Evolutionary conservation across 768 basidiomycete species (phyloP).

Genomic region (Cystobasidiopsis lactophilus): DNA sequence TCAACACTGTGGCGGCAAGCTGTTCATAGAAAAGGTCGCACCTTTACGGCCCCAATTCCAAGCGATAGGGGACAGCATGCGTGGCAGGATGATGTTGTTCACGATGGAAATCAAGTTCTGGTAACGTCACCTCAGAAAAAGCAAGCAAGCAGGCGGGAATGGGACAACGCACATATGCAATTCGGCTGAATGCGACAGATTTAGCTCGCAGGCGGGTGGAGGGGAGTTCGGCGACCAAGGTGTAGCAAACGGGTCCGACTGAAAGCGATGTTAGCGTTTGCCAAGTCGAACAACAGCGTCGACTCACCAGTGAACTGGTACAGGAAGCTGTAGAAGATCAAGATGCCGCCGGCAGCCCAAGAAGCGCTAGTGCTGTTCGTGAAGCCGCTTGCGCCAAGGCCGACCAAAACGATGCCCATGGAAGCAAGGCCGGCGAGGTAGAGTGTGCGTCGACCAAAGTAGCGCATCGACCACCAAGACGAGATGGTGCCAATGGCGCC

Average conservation of each 20-base stretch:
- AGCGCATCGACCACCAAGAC: conserved; percentile 22
- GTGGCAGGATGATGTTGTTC: conserved; percentile 14
- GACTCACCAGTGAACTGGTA: conserved; percentile 16
- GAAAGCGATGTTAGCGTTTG: no score
- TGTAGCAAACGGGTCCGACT: conserved; percentile 24
- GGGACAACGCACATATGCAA: no score
- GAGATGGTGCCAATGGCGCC: conserved; percentile 23
- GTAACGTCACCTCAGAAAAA: no score
- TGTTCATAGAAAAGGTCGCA: neutral
- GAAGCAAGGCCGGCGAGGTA: conserved; percentile 23
- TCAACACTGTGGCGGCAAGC: conserved; percentile 5
- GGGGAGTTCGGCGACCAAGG: conserved; percentile 22
- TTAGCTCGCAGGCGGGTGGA: conserved; percentile 24
- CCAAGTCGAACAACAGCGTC: neutral
- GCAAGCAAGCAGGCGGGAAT: no score
- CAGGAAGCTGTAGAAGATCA: conserved; percentile 24
- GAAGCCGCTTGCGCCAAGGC: conserved; percentile 19
- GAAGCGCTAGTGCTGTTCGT: conserved; percentile 1
- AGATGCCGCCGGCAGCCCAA: conserved; percentile 23
- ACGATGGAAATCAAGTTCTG: conserved; percentile 14
- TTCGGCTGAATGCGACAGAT: conserved; percentile 22
- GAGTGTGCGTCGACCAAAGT: conserved; percentile 25
- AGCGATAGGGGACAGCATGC: conserved; percentile 12
- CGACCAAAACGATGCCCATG: conserved; percentile 23
- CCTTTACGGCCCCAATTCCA: conserved; percentile 18